A percentile compares a stretch with the other conserved stretches of the same genome.
These are phyloP conservation scores for Colletotrichum musae DNA, from an alignment of 2,329 filamentous ascomycete species.

Conservation along the genomic window DNA sequence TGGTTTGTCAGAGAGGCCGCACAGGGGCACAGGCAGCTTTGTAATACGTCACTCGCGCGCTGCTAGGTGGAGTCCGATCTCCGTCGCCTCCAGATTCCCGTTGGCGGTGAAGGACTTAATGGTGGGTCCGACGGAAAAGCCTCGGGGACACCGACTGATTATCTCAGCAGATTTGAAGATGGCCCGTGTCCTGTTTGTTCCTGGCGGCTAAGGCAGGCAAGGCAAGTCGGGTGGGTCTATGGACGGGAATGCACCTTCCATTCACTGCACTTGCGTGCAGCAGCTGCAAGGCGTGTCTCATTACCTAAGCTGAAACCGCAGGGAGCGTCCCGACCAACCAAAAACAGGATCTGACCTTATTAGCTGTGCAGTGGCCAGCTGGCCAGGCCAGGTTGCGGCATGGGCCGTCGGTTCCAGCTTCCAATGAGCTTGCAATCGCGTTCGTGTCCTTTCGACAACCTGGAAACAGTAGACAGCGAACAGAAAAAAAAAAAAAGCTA, in stretches of 20 bases:
- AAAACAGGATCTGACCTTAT: not conserved
- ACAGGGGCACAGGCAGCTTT: slow-evolving; percentile 51
- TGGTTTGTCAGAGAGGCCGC: slow-evolving; percentile 50
- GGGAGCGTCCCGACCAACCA: slow-evolving; percentile 1
- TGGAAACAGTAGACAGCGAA: slow-evolving; percentile 20
- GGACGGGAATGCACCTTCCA: slow-evolving; percentile 11
- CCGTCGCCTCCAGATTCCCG: not conserved
- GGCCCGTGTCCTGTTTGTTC: slow-evolving; percentile 1
- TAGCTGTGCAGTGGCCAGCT: not conserved
- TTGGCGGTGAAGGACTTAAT: slow-evolving; percentile 8
- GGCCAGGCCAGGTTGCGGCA: slow-evolving; percentile 34
- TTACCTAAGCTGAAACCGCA: slow-evolving; percentile 26
- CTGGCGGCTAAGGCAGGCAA: slow-evolving; percentile 31
- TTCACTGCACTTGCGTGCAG: not conserved
- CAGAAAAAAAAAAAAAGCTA: slow-evolving; percentile 19
- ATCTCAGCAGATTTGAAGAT: slow-evolving; percentile 19
- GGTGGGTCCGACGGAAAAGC: slow-evolving; percentile 23
- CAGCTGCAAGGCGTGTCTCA: slow-evolving; percentile 5
- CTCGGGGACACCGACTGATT: slow-evolving; percentile 13
- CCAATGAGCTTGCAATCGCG: slow-evolving; percentile 46
- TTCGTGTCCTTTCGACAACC: slow-evolving; percentile 46
- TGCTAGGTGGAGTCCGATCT: slow-evolving; percentile 5
- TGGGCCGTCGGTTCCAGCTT: slow-evolving; percentile 34
- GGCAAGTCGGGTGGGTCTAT: slow-evolving; percentile 1
- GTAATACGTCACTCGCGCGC: slow-evolving; percentile 55